Evolutionary conservation across 2,329 filamentous ascomycete species (phyloP), one percentile per base, ranked within the genome.

Genomic region (Erysiphe pisi): DNA sequence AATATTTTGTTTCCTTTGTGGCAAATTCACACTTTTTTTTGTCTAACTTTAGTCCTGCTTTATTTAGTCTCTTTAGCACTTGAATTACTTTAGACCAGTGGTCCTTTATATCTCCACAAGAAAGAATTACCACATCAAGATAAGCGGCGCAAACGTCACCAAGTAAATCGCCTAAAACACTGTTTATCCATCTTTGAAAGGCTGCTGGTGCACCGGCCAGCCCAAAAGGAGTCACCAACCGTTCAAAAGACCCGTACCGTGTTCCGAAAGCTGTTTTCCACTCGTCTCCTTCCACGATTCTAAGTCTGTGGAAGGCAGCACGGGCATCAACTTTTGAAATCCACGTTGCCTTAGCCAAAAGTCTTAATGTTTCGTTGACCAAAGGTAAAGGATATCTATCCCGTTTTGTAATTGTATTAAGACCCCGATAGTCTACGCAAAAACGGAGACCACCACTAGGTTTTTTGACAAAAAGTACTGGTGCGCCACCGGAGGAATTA

Each of bases 371-470:
- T 45, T 52, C 71, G 25, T 47, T 74, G 43, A 74, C 43, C 25
- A 74, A 47, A 14, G 71, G 45, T 9, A 74, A 45, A 52, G 45
- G 71, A n/a, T 74, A 78, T 52, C 65, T 28, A 56, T 78, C 70
- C 40, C 49, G 63, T 52, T 76, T 75, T 47, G 77, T 78, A 22
- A 77, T 65, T 20, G 49, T 52, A 49, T 78, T 78, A 20, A 78
- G 70, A 36, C 36, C 56, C 25, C 77, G 12, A 52, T 78, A 75
- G 43, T 78, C 75, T 20, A 65, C 28, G 52, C 77, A 77, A 28
- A 77, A 76, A 12, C 71, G 20, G 7, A 77, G 77, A 16, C 71
- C 71, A 31, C 71, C 71, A 36, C 49, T 47, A 18, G 49, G 3
- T 68, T 76, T 76, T n/a, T 28, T 36, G 3, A 49, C 73, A n/a